These are phyloP conservation scores for Candida silvatica DNA, from an alignment of 805 yeast species.

Conservation along the genomic window DNA sequence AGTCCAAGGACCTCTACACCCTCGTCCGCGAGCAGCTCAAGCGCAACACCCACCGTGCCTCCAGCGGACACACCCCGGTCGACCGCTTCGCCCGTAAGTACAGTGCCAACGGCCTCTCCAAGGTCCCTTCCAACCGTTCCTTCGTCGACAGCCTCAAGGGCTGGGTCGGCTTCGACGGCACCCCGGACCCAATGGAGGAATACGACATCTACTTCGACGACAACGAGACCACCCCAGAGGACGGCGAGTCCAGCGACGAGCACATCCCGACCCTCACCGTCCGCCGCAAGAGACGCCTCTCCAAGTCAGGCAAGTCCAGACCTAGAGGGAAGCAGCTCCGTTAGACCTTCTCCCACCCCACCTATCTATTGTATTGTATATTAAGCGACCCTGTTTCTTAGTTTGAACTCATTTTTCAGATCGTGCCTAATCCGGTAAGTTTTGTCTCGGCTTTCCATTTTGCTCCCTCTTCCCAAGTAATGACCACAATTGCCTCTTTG, in stretches of 20 bases:
- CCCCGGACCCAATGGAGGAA: constrained; percentile 11
- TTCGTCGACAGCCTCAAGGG: constrained; percentile 27
- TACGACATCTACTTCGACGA: constrained; percentile 5
- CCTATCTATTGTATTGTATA: no score
- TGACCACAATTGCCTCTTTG: no score
- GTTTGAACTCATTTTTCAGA: no score
- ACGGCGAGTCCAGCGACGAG: constrained; percentile 5
- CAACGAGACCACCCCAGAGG: constrained; percentile 10
- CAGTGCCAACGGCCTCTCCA: constrained; percentile 42
- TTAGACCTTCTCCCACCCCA: neutral
- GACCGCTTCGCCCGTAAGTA: constrained; percentile 59
- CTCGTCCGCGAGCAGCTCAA: constrained; percentile 70
- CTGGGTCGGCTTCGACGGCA: constrained; percentile 25
- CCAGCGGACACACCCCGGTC: constrained; percentile 38
- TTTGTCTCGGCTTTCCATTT: no score
- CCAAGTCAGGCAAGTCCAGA: neutral
- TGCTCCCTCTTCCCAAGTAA: no score
- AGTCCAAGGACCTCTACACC: constrained; percentile 74
- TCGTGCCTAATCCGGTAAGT: no score
- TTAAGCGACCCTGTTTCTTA: no score
- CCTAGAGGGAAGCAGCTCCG: neutral
- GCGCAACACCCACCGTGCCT: constrained; percentile 7
- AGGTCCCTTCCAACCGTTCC: constrained; percentile 16
- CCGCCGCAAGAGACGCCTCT: neutral
- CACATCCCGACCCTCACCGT: constrained; percentile 1